Conservation (phyloP, 441 rosid species). For the Manihot esculenta region DNA sequence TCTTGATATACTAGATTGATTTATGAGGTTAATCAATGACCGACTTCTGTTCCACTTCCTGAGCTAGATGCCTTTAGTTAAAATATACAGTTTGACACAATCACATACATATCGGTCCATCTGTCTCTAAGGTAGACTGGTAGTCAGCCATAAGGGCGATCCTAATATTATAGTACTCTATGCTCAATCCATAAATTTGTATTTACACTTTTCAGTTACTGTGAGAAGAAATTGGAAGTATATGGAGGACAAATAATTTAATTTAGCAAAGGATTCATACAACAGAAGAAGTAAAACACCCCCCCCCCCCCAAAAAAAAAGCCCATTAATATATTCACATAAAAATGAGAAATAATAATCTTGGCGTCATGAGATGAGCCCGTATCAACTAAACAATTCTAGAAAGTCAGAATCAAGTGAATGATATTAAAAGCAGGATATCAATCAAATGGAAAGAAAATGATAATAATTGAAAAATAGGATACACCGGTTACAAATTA, state of each 20-base stretch:
- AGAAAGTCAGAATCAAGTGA: neutral
- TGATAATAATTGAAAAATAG: neutral
- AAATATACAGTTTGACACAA: neutral
- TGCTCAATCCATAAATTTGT: neutral
- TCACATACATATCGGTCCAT: neutral
- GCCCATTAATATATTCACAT: no score
- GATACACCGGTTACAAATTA: slow-evolving; percentile 9
- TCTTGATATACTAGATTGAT: neutral
- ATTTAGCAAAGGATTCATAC: neutral
- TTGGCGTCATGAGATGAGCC: neutral
- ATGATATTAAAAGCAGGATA: neutral
- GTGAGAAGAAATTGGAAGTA: no score
- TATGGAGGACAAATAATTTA: neutral
- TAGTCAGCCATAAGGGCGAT: neutral
- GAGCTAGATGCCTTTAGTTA: neutral
- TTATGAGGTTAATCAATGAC: slow-evolving; percentile 2
- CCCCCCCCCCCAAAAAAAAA: no score
- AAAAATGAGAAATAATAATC: neutral
- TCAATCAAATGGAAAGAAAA: neutral
- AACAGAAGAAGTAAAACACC: no score
- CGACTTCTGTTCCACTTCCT: neutral
- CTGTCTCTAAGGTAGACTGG: neutral
- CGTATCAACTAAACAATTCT: neutral
- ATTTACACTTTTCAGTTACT: neutral
- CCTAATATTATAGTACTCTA: neutral